Evolutionary conservation across 1,284 basidiomycete species (phyloP), one percentile per base, ranked within the genome.

Genomic region (Sporisorium scitamineum): DNA sequence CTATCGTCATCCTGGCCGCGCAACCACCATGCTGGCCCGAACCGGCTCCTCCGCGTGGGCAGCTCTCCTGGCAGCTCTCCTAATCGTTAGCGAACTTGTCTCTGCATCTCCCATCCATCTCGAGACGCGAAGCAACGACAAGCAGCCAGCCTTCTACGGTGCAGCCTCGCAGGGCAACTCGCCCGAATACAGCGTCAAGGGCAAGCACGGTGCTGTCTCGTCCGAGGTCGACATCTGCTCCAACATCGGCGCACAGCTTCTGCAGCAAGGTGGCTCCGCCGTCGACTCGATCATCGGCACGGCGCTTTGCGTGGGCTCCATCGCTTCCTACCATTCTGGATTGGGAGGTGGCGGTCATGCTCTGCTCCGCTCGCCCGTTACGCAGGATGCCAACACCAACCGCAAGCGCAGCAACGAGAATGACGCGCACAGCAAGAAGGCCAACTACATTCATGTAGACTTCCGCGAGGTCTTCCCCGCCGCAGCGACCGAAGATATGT

Each of bases 391-490:
- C 16, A 61, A 56, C 56, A 61, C 59, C 42, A 70, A 70, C 61
- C 31, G 42, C 37, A 60, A 56, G 24, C 59, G 63, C 18, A 60
- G 32, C 53, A 63, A 65, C 45, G 5, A 20, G 5, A 22, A 61
- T n/a, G 69, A 70, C 16, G 69, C 69, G 3, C 57, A 48, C 31
- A 61, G 58, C 50, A 55, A 60, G 47, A 61, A 79, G 14, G 81
- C 81, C 7, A 80, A 66, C 7, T 86, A 87, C 61, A 76, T 84
- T 27, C 82, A 83, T 32, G 83, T 87, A 34, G 87, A 88, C 78
- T 87, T 87, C 71, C 80, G 87, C 16, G 87, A 87, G 79, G 85
- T 81, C 5, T 81, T 83, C 75, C 87, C 87, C 0, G 85, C 83
- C 9, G 82, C 78, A 0, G 83, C 82, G 0, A 86, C 86, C 57